phyloP scores from a whole-genome alignment of 2,329 filamentous ascomycete species.

The Dissoconium aciculare region DNA sequence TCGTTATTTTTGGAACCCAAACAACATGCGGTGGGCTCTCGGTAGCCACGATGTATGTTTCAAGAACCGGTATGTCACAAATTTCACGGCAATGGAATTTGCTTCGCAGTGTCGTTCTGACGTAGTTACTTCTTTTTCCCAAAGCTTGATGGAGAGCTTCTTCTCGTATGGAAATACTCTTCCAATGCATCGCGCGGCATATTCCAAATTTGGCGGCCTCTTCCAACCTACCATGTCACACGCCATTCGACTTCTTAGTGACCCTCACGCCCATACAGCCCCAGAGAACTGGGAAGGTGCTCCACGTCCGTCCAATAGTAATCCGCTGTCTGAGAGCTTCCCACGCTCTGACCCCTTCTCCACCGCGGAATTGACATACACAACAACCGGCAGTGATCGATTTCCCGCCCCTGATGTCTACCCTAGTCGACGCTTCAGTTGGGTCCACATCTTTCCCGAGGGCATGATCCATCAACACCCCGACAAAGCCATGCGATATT shows the following conservation, averaged over 20 bases:
- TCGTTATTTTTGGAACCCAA: conserved; percentile 53
- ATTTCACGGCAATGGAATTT: too few relatives aligned
- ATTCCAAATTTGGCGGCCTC: conserved; percentile 68
- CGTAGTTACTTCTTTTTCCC: conserved; percentile 8
- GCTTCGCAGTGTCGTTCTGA: background rate
- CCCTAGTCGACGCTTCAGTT: conserved; percentile 53
- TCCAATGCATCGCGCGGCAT: conserved; percentile 65
- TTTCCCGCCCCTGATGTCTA: conserved; percentile 61
- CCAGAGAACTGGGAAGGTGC: too few relatives aligned
- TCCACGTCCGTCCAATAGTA: background rate
- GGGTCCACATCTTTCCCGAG: conserved; percentile 95
- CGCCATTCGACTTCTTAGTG: conserved; percentile 68
- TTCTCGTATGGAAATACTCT: conserved; percentile 83
- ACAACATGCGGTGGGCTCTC: conserved; percentile 73
- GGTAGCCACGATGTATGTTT: conserved; percentile 95
- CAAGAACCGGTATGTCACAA: conserved; percentile 53
- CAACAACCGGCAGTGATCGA: conserved; percentile 50
- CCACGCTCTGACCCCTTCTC: conserved; percentile 41
- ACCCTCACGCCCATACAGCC: too few relatives aligned
- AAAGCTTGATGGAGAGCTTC: conserved; percentile 56
- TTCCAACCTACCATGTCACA: conserved; percentile 83
- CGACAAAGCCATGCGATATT: conserved; percentile 71
- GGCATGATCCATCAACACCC: conserved; percentile 84
- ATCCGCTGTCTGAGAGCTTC: conserved; percentile 4
- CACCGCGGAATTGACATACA: conserved; percentile 41